Base-by-base conservation (phyloP, 805 yeast genomes). In the Monosporozyma servazzii region DNA sequence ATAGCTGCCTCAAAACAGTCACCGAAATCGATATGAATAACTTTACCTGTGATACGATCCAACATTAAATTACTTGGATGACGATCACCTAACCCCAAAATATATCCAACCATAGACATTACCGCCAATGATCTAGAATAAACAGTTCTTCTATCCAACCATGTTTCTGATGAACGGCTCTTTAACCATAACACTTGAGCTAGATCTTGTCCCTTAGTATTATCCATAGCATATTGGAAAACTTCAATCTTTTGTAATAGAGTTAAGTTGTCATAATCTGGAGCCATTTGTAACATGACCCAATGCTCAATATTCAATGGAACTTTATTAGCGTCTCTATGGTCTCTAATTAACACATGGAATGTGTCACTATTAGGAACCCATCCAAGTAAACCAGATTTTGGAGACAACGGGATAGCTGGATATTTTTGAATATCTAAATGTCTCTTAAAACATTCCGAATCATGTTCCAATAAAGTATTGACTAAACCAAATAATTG, bases 1-100 rank as follows among this genome's bases (percentile, higher is more conserved):
- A 91, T 89, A 0, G 99, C 99, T 1, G 98, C 96, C 66, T 93
- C 99, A 63, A 93, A 93, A 77, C 99, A 93, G 66, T 93, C 99
- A 58, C 99, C 99, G 70, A 91, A 93, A 75, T 93, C 99, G 69
- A 93, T 91, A 65, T 93, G 99, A 40, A 93, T 79, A 49, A 93
- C 96, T 63, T 91, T 89, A 54, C 99, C 99, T 0, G 98, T 88
- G 47, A 84, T 80, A 55, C 96, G 75, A 67, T 91, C 96, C 69
- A 93, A 78, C 97, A 93, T 88, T 70, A 93, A 76, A 64, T 93
- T 93, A 30, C 97, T 88, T 27, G 99, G 99, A 69, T 93, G 99
- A 55, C 99, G 80, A 67, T 93, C 99, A 54, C 99, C 99, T 20
- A 93, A 75, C 11, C 99, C 99, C 25, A 93, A 75, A 49, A 93